A percentile compares a stretch with the other conserved stretches of the same genome.
Evolutionary conservation across 1,139 yeast species (phyloP).

Genomic region (Candida neerlandica): DNA sequence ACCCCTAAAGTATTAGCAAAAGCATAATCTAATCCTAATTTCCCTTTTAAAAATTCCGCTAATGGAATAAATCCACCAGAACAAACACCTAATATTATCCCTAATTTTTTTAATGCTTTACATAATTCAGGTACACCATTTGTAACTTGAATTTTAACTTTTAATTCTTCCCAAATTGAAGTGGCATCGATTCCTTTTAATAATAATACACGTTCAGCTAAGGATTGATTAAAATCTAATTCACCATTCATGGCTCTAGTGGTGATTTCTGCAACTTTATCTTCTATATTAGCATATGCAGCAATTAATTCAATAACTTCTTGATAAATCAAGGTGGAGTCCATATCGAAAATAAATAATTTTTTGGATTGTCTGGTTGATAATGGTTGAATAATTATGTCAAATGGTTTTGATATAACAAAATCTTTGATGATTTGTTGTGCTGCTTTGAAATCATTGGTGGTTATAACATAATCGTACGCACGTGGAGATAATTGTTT

Average conservation of each 20-base stretch:
- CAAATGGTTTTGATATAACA: constrained; percentile 21
- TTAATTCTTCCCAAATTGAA: constrained; percentile 77
- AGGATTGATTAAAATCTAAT: constrained; percentile 83
- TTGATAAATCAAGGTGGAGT: constrained; percentile 92
- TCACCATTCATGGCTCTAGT: constrained; percentile 98
- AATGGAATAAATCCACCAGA: constrained; percentile 95
- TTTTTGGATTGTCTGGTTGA: constrained; percentile 51
- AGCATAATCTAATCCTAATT: constrained; percentile 80
- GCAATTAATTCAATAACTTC: constrained; percentile 97
- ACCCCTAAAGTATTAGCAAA: constrained; percentile 76
- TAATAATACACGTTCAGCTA: constrained; percentile 71
- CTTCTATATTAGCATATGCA: constrained; percentile 42
- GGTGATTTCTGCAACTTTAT: constrained; percentile 60
- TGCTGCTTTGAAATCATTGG: constrained; percentile 9
- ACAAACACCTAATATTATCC: constrained; percentile 79
- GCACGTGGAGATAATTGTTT: constrained; percentile 23
- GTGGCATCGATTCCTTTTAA: constrained; percentile 79
- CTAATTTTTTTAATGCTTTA: constrained; percentile 58
- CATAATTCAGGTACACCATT: constrained; percentile 81
- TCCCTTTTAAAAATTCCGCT: constrained; percentile 71
- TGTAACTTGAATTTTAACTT: constrained; percentile 69
- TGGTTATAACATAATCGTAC: constrained; percentile 17
- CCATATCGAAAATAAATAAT: constrained; percentile 94
- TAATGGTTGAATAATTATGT: constrained; percentile 37
- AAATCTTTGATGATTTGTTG: constrained; percentile 15